Base-by-base conservation (phyloP, 345 rosid species). In the Psidium guajava region DNA sequence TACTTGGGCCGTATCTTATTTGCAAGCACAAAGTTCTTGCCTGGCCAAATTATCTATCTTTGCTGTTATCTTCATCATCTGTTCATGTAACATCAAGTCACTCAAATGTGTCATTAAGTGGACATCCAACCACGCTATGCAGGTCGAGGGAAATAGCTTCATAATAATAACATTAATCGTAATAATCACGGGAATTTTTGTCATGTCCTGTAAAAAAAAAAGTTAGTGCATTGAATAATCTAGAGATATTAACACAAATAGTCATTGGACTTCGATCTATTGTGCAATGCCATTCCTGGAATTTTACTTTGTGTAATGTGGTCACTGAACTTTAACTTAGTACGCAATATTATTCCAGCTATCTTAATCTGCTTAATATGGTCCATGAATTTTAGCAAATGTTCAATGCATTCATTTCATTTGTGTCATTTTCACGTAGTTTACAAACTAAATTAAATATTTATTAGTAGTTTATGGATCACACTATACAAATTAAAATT, bases 251-350 rank as follows among this genome's bases (percentile, higher is more conserved):
- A 15, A 54, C 24, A 54, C 25, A 54, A 54, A 20, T 20, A 54
- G 6, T 18, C 1, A 3, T 0, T 18, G 0, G 18, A 64, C 6
- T 32, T 64, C 8, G 6, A 16, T 64, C 40, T 2, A 32, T 32
- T 8, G 3, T 16, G 24, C 9, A 64, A 64, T 5, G 5, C 32
- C 0, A 0, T 18, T 10, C 5, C 0, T 16, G 0, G 4, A 64
- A 6, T 32, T 64, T 0, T 16, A 14, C 5, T 32, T 15, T 1
- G 1, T 64, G 11, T 4, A 8, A 32, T 4, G 6, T 18, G 44
- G 0, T 3, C 1, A 9, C 6, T 32, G 4, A 14, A 64, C 10
- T 64, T 64, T 28, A 11, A 8, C 74, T 0, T 0, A 59, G 14
- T 14, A 0, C 27, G 3, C 1, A 59, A 1, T 59, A 3, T 27